phyloP scores from a whole-genome alignment of 176 grass and related monocot species.

The Pontederia crassipes region DNA sequence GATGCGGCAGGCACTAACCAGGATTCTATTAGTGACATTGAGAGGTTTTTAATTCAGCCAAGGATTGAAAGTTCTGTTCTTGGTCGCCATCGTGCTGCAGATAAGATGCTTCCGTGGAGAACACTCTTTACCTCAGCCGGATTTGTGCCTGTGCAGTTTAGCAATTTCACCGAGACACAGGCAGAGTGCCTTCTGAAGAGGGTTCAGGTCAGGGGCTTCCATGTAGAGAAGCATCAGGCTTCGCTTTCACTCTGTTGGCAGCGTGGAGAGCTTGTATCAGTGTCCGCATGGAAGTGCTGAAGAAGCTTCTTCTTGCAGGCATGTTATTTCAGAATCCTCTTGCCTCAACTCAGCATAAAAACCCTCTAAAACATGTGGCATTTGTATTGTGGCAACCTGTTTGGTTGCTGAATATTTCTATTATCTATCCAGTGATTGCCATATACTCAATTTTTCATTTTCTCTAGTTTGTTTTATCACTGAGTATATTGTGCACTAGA shows the following conservation, averaged over 20 bases:
- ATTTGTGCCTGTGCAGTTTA: constrained; percentile 33
- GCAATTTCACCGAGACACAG: constrained; percentile 41
- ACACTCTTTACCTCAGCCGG: constrained; percentile 25
- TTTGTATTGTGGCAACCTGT: constrained; percentile 1
- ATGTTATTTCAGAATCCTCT: constrained; percentile 1
- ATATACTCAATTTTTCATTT: not conserved
- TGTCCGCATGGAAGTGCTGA: constrained; percentile 52
- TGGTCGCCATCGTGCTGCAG: not conserved
- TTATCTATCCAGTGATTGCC: constrained; percentile 21
- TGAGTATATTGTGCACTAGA: constrained; percentile 7
- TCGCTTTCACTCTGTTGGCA: constrained; percentile 43
- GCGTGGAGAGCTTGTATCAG: constrained; percentile 30
- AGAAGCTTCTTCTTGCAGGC: constrained; percentile 10
- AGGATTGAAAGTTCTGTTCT: constrained; percentile 24
- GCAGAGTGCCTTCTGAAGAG: constrained; percentile 52
- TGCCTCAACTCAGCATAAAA: not conserved
- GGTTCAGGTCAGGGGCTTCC: constrained; percentile 33
- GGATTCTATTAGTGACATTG: constrained; percentile 32
- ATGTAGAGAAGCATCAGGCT: constrained; percentile 23
- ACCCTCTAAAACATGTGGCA: not conserved
- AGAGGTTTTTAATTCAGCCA: constrained; percentile 40
- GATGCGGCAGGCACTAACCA: constrained; percentile 21
- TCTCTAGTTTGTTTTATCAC: constrained; percentile 15
- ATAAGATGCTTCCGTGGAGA: constrained; percentile 31
- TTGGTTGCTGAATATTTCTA: not conserved